Evolutionary conservation across 2,329 filamentous ascomycete species (phyloP).

Genomic region (Fusarium zealandicum): DNA sequence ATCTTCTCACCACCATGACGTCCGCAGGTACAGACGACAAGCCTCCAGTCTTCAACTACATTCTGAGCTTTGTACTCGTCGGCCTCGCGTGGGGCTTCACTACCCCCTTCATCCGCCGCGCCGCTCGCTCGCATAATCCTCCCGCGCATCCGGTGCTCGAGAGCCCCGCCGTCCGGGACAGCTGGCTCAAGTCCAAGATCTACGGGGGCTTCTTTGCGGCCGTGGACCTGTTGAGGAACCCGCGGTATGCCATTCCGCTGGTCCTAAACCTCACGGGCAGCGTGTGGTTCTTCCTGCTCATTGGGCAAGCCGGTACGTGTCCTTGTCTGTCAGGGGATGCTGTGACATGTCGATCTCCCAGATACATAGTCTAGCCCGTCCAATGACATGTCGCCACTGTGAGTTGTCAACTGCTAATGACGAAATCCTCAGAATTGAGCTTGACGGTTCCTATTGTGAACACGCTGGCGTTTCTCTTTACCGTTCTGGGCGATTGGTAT

Average conservation of each 20-base stretch:
- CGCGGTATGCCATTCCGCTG: conserved; percentile 83
- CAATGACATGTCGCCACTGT: conserved; percentile 24
- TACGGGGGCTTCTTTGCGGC: conserved; percentile 76
- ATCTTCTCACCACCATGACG: conserved; percentile 17
- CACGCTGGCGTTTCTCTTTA: conserved; percentile 94
- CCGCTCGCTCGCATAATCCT: conserved; percentile 77
- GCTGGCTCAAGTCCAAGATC: conserved; percentile 68
- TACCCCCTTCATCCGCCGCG: conserved; percentile 88
- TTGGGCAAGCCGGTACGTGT: conserved; percentile 83
- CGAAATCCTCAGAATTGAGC: conserved; percentile 72
- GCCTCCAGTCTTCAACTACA: conserved; percentile 76
- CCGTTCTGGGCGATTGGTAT: conserved; percentile 93
- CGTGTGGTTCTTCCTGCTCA: conserved; percentile 94
- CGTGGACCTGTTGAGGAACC: conserved; percentile 78
- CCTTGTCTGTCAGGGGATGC: conserved; percentile 6
- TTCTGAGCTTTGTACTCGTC: conserved; percentile 88
- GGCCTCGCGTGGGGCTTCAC: conserved; percentile 93
- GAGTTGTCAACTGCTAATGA: conserved; percentile 21
- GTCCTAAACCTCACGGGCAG: conserved; percentile 90
- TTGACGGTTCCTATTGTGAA: conserved; percentile 95
- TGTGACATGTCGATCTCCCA: conserved; percentile 20
- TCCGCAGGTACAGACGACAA: conserved; percentile 36
- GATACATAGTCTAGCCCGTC: conserved; percentile 12
- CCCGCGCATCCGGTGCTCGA: conserved; percentile 64
- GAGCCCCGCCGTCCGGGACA: conserved; percentile 57